Base-by-base conservation (phyloP, 208 protist species). In the Herpetomonas tarakana region DNA sequence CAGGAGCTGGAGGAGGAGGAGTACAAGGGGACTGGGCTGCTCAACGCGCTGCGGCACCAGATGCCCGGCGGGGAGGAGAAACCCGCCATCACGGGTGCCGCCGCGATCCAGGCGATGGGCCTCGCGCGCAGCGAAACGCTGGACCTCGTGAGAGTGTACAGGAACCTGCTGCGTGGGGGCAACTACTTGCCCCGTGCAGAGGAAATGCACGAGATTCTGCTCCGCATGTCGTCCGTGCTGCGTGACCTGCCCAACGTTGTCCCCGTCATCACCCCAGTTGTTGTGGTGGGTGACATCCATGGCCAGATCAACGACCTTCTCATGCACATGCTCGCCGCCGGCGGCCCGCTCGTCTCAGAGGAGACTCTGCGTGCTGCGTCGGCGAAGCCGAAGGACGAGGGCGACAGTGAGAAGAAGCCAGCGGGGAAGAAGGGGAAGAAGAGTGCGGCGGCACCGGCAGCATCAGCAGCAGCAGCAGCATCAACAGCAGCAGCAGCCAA, bases 191-290 rank as follows among this genome's bases (percentile, higher is more conserved):
- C 88, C 0, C 78, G 61, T 16, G 76, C 90, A 45, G 74, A 72
- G 49, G 93, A 97, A 66, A 65, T 96, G 68, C 61, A 76, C 24
- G 78, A 88, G 47, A 81, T 97, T 27, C 50, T 95, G 18, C 58
- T 76, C 47, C 80, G 83, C n/a, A 75, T 75, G 41, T 74, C 69
- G 25, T 69, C 81, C 29, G n/a, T 96, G 22, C 68, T 97, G 39
- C 97, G 96, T 30, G 52, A 77, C 0, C 94, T 99, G 69, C 96
- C 96, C 31, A 94, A 96, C n/a, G 93, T 99, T 53, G 81, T 99
- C 62, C 79, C 97, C 28, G 81, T 98, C 29, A 90, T 94, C 52
- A 65, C 99, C 50, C 81, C 98, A 14, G 82, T 86, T 38, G 86
- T 94, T 7, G 60, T 96, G 7, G 86, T 96, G 11, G 91, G 91